These are phyloP conservation scores for Gigaspora rosea DNA, from an alignment of 192 early-diverging fungal species.

Conservation along the genomic window DNA sequence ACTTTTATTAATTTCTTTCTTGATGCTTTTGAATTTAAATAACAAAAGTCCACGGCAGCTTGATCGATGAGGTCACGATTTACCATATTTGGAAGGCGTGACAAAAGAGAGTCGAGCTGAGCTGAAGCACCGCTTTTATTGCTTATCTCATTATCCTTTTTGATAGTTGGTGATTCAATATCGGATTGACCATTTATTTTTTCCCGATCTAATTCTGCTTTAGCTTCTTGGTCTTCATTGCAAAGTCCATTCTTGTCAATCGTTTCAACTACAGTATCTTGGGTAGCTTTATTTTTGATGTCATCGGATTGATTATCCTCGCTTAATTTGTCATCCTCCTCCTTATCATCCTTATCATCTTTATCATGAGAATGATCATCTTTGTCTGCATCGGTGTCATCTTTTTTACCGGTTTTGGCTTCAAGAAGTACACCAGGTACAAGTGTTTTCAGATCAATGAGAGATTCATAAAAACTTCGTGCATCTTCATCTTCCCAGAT, in stretches of 20 bases:
- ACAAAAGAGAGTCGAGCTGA: constrained; percentile 69
- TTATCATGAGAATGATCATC: constrained; percentile 26
- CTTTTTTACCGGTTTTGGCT: constrained; percentile 46
- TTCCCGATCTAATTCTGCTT: constrained; percentile 32
- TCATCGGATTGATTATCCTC: constrained; percentile 5
- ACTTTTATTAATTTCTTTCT: constrained; percentile 76
- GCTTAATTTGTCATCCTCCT: constrained; percentile 48
- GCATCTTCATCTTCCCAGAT: constrained; percentile 96
- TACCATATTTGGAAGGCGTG: constrained; percentile 70
- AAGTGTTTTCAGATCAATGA: constrained; percentile 74
- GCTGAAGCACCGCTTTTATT: constrained; percentile 42
- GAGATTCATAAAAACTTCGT: constrained; percentile 83
- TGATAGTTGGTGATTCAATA: constrained; percentile 32
- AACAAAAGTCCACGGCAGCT: constrained; percentile 91
- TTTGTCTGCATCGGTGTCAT: constrained; percentile 32
- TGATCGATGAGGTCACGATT: constrained; percentile 88
- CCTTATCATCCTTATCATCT: constrained; percentile 26
- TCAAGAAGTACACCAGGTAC: constrained; percentile 87
- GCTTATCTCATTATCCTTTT: constrained; percentile 15
- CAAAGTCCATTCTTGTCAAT: constrained; percentile 35
- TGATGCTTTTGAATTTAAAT: constrained; percentile 78
- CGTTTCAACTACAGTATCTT: constrained; percentile 28
- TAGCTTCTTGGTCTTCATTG: constrained; percentile 36
- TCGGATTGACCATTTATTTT: not conserved
- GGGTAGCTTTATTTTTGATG: constrained; percentile 31